Evolutionary conservation across 257 asterid genomes (phyloP).

Genomic region (Scutellaria barbata): DNA sequence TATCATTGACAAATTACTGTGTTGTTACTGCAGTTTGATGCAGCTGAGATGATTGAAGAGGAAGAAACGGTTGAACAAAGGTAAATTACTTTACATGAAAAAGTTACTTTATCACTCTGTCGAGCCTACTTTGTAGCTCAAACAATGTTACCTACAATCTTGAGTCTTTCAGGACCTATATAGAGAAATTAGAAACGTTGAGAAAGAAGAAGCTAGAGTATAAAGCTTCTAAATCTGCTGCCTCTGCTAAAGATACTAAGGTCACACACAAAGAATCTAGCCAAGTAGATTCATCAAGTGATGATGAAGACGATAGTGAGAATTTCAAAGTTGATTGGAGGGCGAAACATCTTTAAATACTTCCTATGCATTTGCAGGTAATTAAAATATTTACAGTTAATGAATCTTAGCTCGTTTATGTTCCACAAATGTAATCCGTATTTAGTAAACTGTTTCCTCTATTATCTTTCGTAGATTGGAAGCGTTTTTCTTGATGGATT

Average conservation of each 20-base stretch:
- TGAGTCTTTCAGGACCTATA: slow-evolving; percentile 56
- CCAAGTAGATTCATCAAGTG: slow-evolving; percentile 63
- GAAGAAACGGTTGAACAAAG: slow-evolving; percentile 83
- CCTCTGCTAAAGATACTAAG: slow-evolving; percentile 43
- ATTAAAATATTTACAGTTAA: not conserved
- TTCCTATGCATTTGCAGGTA: slow-evolving; percentile 30
- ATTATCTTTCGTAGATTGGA: slow-evolving; percentile 22
- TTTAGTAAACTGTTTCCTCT: slow-evolving; percentile 9
- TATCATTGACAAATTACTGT: slow-evolving; percentile 21
- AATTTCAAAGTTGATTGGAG: slow-evolving; percentile 84
- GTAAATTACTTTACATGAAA: slow-evolving; percentile 40
- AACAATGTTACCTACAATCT: slow-evolving; percentile 12
- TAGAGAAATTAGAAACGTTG: slow-evolving; percentile 74
- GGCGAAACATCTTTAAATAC: slow-evolving; percentile 71
- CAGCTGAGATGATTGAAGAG: slow-evolving; percentile 93
- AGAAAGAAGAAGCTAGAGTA: slow-evolving; percentile 74
- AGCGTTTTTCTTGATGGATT: slow-evolving; percentile 24
- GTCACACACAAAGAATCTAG: slow-evolving; percentile 40
- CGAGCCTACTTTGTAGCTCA: slow-evolving; percentile 25
- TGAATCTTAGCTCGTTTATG: slow-evolving; percentile 3
- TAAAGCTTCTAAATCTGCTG: slow-evolving; percentile 61
- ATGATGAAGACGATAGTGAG: slow-evolving; percentile 61
- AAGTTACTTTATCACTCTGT: slow-evolving; percentile 29
- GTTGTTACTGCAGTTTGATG: slow-evolving; percentile 69
- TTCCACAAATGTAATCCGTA: not conserved